Evolutionary conservation across 306 rosid species (phyloP).

Genomic region (Rosa chinensis): DNA sequence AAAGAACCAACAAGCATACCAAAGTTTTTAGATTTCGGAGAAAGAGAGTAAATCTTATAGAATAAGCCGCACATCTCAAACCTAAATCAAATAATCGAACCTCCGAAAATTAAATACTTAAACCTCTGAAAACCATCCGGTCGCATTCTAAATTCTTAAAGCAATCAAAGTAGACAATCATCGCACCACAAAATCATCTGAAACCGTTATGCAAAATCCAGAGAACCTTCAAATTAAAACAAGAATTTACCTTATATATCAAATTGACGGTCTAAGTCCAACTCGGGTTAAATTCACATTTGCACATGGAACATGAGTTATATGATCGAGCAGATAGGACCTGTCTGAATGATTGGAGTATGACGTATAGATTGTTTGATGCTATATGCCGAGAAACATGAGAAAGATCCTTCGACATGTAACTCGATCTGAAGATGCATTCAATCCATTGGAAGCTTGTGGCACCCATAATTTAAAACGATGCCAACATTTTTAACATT

Average conservation of each 20-base stretch:
- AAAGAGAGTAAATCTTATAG: no score
- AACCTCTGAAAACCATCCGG: no score
- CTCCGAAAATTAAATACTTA: no score
- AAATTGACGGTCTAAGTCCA: not conserved
- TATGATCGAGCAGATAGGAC: not conserved
- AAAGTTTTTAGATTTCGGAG: no score
- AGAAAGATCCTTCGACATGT: not conserved
- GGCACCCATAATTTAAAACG: not conserved
- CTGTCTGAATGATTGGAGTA: not conserved
- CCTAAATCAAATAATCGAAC: no score
- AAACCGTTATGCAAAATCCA: not conserved
- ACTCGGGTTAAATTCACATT: not conserved
- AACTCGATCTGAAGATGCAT: not conserved
- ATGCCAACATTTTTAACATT: not conserved
- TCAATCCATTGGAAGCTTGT: constrained; percentile 4
- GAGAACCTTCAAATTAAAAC: not conserved
- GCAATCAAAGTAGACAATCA: no score
- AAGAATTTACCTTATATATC: no score
- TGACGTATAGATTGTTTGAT: not conserved
- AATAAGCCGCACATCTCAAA: no score
- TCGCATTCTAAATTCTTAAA: no score
- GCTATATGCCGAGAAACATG: not conserved
- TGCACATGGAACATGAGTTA: not conserved
- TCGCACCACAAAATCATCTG: no score
- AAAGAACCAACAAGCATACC: no score